Base-by-base conservation (phyloP, 2,329 filamentous ascomycete genomes). In the Fusarium sp. region DNA sequence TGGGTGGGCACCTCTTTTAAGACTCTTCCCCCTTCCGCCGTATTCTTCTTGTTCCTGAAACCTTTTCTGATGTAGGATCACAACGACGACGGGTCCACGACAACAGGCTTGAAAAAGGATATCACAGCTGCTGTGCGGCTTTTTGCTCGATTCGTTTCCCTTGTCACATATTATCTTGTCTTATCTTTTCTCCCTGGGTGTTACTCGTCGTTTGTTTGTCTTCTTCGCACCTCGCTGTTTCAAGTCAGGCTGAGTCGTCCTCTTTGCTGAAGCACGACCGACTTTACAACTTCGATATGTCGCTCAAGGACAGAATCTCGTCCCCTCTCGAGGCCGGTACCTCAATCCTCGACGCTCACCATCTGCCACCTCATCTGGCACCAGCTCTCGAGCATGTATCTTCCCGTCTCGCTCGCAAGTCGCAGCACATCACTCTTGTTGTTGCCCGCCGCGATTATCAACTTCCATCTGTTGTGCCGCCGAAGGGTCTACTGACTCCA, bases 251-350 rank as follows among this genome's bases (percentile, higher is more conserved):
- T 42, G 34, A 34, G 53, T 55, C 40, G 53, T 57, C 49, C 46
- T 56, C 42, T 61, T 47, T 34, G 34, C 30, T 54, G 64, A 67
- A 48, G 49, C 20, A 61, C 66, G 58, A 56, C 63, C 66, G 58
- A 56, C 63, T 61, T 46, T 48, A 51, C 26, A 49, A 36, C 43
- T 30, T 30, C 28, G 24, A 59, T 68, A 83, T 85, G 81, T 73
- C 80, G 38, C 79, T 85, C 72, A 89, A 88, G 77, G 79, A 82
- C 55, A 81, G 79, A 56, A 90, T 90, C 70, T 89, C 88, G 2
- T 84, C 86, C 48, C 88, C 88, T 15, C 82, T 90, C 56, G 88
- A 89, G 80, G 87, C 88, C 26, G 87, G 87, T 19, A 79, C 80
- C 40, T 89, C 87, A 20, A 79, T 89, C 54, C 83, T 88, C 60